Evolutionary conservation across 148 eudicot genomes (phyloP), one percentile per base, ranked within the genome.

Genomic region (Nepenthes gracilis): DNA sequence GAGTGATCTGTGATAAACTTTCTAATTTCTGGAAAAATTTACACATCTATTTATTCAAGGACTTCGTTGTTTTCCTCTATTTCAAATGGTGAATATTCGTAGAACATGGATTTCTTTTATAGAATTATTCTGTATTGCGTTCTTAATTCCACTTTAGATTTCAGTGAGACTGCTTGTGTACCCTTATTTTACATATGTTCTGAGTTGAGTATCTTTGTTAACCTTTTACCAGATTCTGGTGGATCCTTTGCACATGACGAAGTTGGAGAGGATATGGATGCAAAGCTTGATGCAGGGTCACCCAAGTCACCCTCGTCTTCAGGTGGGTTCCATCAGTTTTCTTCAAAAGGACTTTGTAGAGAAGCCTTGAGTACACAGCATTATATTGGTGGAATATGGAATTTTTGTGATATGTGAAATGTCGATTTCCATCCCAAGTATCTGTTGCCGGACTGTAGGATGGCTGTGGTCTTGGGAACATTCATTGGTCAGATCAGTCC

Each of bases 301-400:
- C 85, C 98, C 74, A 71, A 71, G 81, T 88, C 96, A 83, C 96
- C 98, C 68, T 82, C 87, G 64, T 83, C 98, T 83, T 92, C 98
- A 93, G 98, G 98, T 93, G 94, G 98, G 98, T 93, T 88, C 89
- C 74, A 83, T 83, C 88, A 83, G 83, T 77, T 78, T 65, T 89
- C 90, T 85, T 82, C 93, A 76, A 87, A 90, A 81, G 98, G 96
- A 86, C 85, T 92, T 73, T 84, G 86, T 93, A 85, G 96, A 70
- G 96, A 87, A 63, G 97, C 72, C 85, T 81, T 87, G 87, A 85
- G 79, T 83, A 83, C 65, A 81, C 86, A 76, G 71, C 85, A 71
- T 76, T 75, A 73, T 77, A 73, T 74, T 81, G 87, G 77, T 85
- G 94, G 87, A 78, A 77, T 78, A 65, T 81, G 80, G 83, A 74